These are phyloP conservation scores for Pythium guiyangense DNA, from an alignment of 352 stramenopile species.

Conservation along the genomic window DNA sequence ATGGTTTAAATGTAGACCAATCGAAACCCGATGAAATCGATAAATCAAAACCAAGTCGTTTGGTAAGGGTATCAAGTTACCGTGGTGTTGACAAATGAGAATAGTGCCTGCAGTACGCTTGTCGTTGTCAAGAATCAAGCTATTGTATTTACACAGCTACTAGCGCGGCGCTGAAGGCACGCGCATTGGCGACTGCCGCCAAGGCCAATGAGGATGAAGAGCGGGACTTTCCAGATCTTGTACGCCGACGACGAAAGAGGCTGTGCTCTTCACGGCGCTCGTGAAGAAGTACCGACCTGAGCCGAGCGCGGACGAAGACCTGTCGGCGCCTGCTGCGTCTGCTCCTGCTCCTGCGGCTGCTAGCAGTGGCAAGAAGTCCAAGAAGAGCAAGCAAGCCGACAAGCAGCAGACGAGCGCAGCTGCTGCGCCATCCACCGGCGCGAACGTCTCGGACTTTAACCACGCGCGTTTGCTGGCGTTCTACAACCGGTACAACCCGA, in stretches of 20 bases:
- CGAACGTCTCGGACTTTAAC: constrained; percentile 41
- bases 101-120: not conserved
- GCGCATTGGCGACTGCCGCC: too few species aligned
- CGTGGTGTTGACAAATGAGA: not conserved
- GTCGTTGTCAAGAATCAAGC: too few species aligned
- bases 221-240: too few species aligned
- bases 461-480: constrained; percentile 67
- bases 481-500: constrained; percentile 82
- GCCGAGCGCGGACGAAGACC: constrained; percentile 43
- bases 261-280: constrained; percentile 62
- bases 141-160: too few species aligned
- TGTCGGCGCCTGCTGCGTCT: constrained; percentile 12
- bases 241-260: too few species aligned
- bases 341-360: not conserved
- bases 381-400: constrained; percentile 13
- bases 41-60: too few species aligned
- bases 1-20: too few species aligned
- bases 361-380: constrained; percentile 8
- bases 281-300: constrained; percentile 83
- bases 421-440: constrained; percentile 5
- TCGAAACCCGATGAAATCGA: too few species aligned
- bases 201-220: too few species aligned
- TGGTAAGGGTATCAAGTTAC: too few species aligned
- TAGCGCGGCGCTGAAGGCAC: too few species aligned
- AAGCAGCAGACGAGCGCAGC: constrained; percentile 1